phyloP scores from a whole-genome alignment of 805 yeast species.

The Torulaspora indica region DNA sequence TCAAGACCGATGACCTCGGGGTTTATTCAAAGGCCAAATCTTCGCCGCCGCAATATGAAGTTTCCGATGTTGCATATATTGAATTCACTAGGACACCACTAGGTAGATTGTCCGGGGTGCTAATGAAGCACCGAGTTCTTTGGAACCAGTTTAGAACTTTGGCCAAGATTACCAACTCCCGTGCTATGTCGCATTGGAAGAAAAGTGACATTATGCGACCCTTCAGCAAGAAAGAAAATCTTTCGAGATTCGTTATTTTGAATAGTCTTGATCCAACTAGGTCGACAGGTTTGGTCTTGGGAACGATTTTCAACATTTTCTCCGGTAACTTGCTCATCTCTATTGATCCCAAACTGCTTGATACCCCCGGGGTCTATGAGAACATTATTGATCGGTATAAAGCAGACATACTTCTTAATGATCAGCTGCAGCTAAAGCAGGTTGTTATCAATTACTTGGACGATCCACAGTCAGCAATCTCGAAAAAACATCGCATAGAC shows the following conservation, averaged over 20 bases:
- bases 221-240: slow-evolving; percentile 32
- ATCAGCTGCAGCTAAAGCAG: slow-evolving; percentile 81
- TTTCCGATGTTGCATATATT: slow-evolving; percentile 85
- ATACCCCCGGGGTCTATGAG: slow-evolving; percentile 83
- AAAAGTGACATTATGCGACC: slow-evolving; percentile 46
- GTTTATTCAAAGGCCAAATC: slow-evolving; percentile 56
- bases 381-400: slow-evolving; percentile 64
- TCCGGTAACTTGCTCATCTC: slow-evolving; percentile 79
- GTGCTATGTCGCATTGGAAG: slow-evolving; percentile 41
- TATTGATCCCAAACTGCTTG: slow-evolving; percentile 70
- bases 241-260: slow-evolving; percentile 49
- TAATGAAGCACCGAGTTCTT: slow-evolving; percentile 82
- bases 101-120: slow-evolving; percentile 91
- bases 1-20: slow-evolving; percentile 85
- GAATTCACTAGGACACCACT: slow-evolving; percentile 87
- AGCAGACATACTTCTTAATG: slow-evolving; percentile 74
- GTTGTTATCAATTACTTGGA: slow-evolving; percentile 91
- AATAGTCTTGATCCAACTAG: slow-evolving; percentile 65
- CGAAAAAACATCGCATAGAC: slow-evolving; percentile 70
- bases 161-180: slow-evolving; percentile 61
- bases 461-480: slow-evolving; percentile 77
- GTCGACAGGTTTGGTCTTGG: slow-evolving; percentile 81
- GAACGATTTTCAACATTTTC: slow-evolving; percentile 74
- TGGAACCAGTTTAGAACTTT: slow-evolving; percentile 82
- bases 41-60: slow-evolving; percentile 58